A percentile compares a stretch with the other conserved stretches of the same genome.
Conservation (phyloP, 371 early-diverging fungal genomes). For the Choanephora cucurbitarum region DNA sequence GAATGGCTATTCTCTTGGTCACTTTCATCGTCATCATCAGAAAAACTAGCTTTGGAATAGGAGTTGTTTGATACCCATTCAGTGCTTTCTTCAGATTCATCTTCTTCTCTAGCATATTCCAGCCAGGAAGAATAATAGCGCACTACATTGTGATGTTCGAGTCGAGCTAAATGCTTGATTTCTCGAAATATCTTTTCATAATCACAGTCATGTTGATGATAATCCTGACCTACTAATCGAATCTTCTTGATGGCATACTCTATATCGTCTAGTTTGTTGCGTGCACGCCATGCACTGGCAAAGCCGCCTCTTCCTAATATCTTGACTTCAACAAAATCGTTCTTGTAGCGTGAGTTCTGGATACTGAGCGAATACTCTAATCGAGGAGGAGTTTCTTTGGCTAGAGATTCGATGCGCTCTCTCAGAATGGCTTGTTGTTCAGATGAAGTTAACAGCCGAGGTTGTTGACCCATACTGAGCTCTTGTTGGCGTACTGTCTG, state of each 20-base stretch:
- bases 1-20: not conserved
- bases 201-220: constrained; percentile 22
- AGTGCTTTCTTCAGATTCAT: constrained; percentile 4
- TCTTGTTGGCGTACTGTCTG: constrained; percentile 54
- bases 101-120: constrained; percentile 57
- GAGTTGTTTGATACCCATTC: not conserved
- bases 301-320: constrained; percentile 93
- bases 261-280: constrained; percentile 80
- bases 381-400: constrained; percentile 9
- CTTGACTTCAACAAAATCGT: constrained; percentile 82
- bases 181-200: constrained; percentile 87
- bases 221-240: constrained; percentile 40
- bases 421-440: constrained; percentile 13
- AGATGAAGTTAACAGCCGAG: constrained; percentile 15
- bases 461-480: constrained; percentile 9
- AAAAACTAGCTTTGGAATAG: not conserved
- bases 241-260: constrained; percentile 92
- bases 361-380: constrained; percentile 28
- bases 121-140: constrained; percentile 95
- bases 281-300: constrained; percentile 82
- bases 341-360: constrained; percentile 75
- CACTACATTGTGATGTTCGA: constrained; percentile 90
- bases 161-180: constrained; percentile 84
- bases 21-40: not conserved
- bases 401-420: constrained; percentile 4